Base-by-base conservation (phyloP, 2,329 filamentous ascomycete species). In the Fusarium succisae region DNA sequence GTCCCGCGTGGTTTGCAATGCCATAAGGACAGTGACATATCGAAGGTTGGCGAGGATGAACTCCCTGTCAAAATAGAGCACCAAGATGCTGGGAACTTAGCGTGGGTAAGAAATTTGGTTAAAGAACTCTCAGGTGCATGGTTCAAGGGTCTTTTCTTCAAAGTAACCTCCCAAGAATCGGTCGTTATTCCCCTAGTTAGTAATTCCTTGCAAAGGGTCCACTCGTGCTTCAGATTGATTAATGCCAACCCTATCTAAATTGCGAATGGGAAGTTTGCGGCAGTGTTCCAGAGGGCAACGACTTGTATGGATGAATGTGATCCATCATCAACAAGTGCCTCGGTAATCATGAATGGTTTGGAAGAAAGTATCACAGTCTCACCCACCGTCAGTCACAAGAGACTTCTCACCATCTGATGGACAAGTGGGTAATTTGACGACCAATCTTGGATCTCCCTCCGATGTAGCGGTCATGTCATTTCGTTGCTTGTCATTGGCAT, bases 141-240 rank as follows among this genome's bases (percentile, higher is more conserved):
- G 32, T 47, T 35, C 60, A 35, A 30, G 53, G 53, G 26, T 35
- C 8, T 11, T 24, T 14, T 26, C 14, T 55, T 26, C 65, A 43
- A 41, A 47, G 45, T 43, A 54, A 60, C 55, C 59, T 43, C 51
- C 38, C 37, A 65, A 41, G 30, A 48, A 39, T 41, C 60, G 45
- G n/a, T 37, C 26, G 30, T 28, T 35, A 20, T 47, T 32, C 22
- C 48, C 41, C 43, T 60, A 35, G 35, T 43, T 48, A 14, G 37
- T 15, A 28, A 30, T 67, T 30, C 69, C 63, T 66, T 73, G 60
- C 24, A 57, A 66, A 54, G 44, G 57, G 43, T 47, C 54, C 63
- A 55, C 39, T 41, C 38, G 13, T 43, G 51, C 58, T 72, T 57
- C 32, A 54, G 55, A 62, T 66, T 58, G 50, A 63, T 62, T 44